These are phyloP conservation scores for Diaporthe velutina DNA, from an alignment of 2,329 filamentous ascomycete species.

Conservation along the genomic window DNA sequence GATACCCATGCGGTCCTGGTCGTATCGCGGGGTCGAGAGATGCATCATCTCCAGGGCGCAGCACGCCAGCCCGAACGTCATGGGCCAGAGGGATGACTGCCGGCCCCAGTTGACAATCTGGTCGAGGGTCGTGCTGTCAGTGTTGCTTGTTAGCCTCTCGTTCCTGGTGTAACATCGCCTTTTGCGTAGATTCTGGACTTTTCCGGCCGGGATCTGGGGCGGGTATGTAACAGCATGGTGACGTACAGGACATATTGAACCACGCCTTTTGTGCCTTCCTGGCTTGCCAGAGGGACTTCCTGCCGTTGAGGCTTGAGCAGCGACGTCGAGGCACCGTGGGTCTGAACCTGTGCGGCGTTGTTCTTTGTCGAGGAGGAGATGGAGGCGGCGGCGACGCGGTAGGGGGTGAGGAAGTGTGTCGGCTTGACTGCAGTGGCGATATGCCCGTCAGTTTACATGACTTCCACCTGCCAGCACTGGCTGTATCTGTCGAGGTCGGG, in stretches of 20 bases:
- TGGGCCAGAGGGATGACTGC: conserved; percentile 87
- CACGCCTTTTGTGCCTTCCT: conserved; percentile 83
- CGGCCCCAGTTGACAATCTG: conserved; percentile 86
- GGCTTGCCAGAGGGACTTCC: conserved; percentile 82
- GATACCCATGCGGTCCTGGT: conserved; percentile 89
- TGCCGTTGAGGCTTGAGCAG: conserved; percentile 69
- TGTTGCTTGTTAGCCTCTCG: background rate
- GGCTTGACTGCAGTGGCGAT: conserved; percentile 70
- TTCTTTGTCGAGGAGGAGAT: conserved; percentile 76
- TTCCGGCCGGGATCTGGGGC: background rate
- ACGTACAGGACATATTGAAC: conserved; percentile 90
- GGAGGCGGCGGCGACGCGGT: conserved; percentile 72
- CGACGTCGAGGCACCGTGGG: conserved; percentile 63
- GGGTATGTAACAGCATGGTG: background rate
- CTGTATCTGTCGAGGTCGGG: background rate
- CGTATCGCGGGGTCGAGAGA: conserved; percentile 87
- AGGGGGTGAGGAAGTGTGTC: conserved; percentile 71
- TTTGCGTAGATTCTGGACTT: background rate
- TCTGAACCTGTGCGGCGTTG: conserved; percentile 62
- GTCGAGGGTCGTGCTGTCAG: conserved; percentile 78
- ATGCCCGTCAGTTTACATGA: conserved; percentile 34
- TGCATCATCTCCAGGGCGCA: conserved; percentile 96
- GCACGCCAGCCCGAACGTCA: conserved; percentile 90
- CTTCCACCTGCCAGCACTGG: background rate
- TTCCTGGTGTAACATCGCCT: background rate